These are phyloP conservation scores for Lipomyces orientalis DNA, from an alignment of 805 yeast species.

Conservation along the genomic window DNA sequence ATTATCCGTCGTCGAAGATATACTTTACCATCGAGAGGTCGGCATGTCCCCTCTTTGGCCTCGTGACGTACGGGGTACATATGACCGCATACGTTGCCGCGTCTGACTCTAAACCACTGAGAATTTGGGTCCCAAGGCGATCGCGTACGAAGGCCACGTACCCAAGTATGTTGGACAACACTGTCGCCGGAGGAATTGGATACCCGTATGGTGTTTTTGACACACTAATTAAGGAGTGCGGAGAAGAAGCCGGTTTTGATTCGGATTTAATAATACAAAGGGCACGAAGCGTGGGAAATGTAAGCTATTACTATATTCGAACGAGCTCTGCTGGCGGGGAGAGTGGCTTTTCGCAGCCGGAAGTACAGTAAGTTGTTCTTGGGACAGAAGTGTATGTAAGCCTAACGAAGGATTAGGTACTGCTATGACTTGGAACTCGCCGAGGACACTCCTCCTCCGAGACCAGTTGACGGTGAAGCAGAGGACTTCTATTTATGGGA, in stretches of 20 bases:
- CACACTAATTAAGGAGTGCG: constrained; percentile 83
- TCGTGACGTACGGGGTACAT: constrained; percentile 89
- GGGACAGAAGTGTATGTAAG: neutral
- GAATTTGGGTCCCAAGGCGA: constrained; percentile 82
- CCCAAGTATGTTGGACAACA: constrained; percentile 90
- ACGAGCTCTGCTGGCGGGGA: constrained; percentile 49
- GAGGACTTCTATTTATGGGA: constrained; percentile 70
- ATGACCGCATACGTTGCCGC: constrained; percentile 76
- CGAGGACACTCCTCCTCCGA: constrained; percentile 53
- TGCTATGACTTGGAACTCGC: constrained; percentile 71
- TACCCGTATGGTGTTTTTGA: constrained; percentile 75
- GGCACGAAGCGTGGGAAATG: constrained; percentile 62
- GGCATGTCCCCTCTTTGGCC: constrained; percentile 78
- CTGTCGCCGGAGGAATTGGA: constrained; percentile 94
- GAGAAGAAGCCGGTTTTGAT: constrained; percentile 86
- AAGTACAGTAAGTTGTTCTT: constrained; percentile 58
- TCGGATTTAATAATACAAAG: constrained; percentile 55
- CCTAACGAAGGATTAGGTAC: constrained; percentile 44
- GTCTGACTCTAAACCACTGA: constrained; percentile 53
- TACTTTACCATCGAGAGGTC: constrained; percentile 82
- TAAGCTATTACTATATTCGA: constrained; percentile 59
- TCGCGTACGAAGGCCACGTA: constrained; percentile 79
- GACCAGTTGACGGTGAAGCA: constrained; percentile 76
- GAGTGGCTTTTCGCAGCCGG: constrained; percentile 79
- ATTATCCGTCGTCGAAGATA: constrained; percentile 58